phyloP scores from a whole-genome alignment of 805 yeast genomes.

The Yamadazyma endophytica region DNA sequence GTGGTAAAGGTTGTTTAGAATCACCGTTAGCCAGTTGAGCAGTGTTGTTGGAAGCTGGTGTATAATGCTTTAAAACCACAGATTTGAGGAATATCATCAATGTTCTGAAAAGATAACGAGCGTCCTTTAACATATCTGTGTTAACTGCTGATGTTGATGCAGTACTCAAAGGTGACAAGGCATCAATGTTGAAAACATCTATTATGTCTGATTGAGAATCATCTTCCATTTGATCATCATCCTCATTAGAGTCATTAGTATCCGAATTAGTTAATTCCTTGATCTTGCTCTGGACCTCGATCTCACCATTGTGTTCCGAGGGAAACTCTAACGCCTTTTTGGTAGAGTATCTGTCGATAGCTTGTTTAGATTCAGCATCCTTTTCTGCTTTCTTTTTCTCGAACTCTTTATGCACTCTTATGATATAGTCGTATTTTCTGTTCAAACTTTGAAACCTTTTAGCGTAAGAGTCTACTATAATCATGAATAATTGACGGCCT shows the following conservation, averaged over 20 bases:
- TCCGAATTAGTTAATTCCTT: conserved; percentile 24
- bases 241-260: conserved; percentile 5
- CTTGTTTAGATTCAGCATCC: conserved; percentile 40
- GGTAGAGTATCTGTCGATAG: conserved; percentile 35
- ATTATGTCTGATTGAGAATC: conserved; percentile 13
- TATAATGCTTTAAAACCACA: conserved; percentile 80
- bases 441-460: conserved; percentile 76
- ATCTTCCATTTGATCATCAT: conserved; percentile 10
- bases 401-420: conserved; percentile 55
- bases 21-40: too few relatives aligned
- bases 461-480: conserved; percentile 84
- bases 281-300: too few relatives aligned
- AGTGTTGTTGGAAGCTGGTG: too few relatives aligned
- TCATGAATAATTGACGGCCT: conserved; percentile 76
- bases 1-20: conserved; percentile 45
- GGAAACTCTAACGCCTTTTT: conserved; percentile 22
- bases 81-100: conserved; percentile 87
- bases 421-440: conserved; percentile 61
- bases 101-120: conserved; percentile 82
- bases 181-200: conserved; percentile 33
- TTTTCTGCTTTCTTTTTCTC: conserved; percentile 38
- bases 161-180: conserved; percentile 51
- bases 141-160: conserved; percentile 45
- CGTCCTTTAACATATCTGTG: conserved; percentile 77
- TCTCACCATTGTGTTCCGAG: conserved; percentile 7